Evolutionary conservation across 805 yeast species (phyloP), one percentile per base, ranked within the genome.

Genomic region (Saturnispora diversa): DNA sequence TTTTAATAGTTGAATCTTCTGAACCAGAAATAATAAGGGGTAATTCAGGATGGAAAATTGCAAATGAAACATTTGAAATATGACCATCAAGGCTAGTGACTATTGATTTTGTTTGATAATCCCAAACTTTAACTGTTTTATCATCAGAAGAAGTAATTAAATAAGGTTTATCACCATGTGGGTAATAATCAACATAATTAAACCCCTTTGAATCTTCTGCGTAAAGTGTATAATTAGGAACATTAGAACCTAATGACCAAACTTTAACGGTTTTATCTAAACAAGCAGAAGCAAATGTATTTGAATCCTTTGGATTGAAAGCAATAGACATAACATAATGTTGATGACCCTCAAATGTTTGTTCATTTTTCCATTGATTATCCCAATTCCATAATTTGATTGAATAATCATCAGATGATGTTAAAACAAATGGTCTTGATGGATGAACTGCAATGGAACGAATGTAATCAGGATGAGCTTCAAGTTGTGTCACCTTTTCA

Each of bases 381-480:
- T 92, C 98, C 98, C 98, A 92, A 62, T 92, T 88, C 97, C 97
- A 92, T 58, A 88, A 72, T 64, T 81, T 86, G 58, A 92, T 76
- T 31, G 94, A 75, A 70, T 84, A 77, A 60, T 92, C 98, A 64
- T 92, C 98, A 35, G 90, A 79, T 28, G 87, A 84, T 3, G 97
- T 83, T 53, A 92, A 69, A 37, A 92, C 72, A 53, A 83, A 84
- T 19, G 97, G 94, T 64, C 84, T 84, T 13, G 90, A 72, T 31
- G 97, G 97, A 64, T 92, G 98, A 31, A 90, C 94, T 9, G 95
- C 92, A 49, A 92, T 75, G 42, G 84, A 77, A 60, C 98, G 80
- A 56, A 92, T 84, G 63, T 92, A 92, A 63, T 92, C 98, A 7
- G 96, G 95, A 59, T 92, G 98, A 8, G 97, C 97, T 66, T 92